A percentile compares a stretch with the other conserved stretches of the same genome.
Conservation (phyloP, 106 monocot species). For the Phalaenopsis equestris region DNA sequence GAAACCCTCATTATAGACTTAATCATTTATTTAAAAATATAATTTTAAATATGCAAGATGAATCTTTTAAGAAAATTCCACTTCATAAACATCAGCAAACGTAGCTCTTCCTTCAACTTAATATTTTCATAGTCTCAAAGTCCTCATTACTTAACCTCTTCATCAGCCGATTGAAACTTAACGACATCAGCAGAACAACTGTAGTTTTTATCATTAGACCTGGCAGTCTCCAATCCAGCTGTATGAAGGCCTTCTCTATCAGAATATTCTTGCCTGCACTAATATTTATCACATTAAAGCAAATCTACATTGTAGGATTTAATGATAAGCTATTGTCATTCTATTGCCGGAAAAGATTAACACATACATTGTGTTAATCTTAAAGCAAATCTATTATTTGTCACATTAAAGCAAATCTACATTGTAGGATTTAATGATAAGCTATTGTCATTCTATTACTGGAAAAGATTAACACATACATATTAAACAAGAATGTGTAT, state of each 20-base stretch:
- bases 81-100: not conserved
- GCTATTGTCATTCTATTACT: not conserved
- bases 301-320: not conserved
- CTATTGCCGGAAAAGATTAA: not conserved
- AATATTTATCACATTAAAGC: constrained; percentile 11
- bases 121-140: not conserved
- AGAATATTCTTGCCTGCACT: constrained; percentile 19
- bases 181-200: constrained; percentile 16
- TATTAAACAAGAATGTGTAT: not conserved
- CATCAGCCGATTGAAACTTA: constrained; percentile 25
- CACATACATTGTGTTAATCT: too few species aligned
- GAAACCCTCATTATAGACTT: constrained; percentile 16
- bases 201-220: constrained; percentile 5
- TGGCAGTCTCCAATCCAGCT: constrained; percentile 12
- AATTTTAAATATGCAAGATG: not conserved
- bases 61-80: not conserved
- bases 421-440: not conserved
- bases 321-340: not conserved
- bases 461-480: not conserved
- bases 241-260: constrained; percentile 18
- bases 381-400: too few species aligned
- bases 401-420: not conserved
- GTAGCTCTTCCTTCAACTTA: not conserved
- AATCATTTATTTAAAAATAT: not conserved
- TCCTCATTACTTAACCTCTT: constrained; percentile 37